These are phyloP conservation scores for Hansenula sp. DNA, from an alignment of 1,139 yeast species.

Conservation along the genomic window DNA sequence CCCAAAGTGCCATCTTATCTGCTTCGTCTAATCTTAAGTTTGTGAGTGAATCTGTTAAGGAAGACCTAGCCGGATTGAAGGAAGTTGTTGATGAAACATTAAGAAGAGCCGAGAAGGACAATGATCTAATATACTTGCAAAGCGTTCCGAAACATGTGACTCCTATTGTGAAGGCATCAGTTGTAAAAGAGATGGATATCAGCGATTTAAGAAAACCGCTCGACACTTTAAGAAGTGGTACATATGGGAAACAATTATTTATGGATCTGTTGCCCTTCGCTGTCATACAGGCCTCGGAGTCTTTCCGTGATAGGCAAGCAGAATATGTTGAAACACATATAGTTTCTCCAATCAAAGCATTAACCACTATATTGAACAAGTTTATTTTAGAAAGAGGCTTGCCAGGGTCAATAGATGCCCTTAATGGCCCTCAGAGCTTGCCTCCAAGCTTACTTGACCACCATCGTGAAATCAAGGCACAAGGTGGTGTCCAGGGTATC, in stretches of 20 bases:
- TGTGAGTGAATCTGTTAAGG: slow-evolving; percentile 39
- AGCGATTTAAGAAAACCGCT: slow-evolving; percentile 31
- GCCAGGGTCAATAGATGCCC: slow-evolving; percentile 62
- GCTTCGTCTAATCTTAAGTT: slow-evolving; percentile 41
- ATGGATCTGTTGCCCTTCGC: slow-evolving; percentile 60
- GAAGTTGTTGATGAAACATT: slow-evolving; percentile 42
- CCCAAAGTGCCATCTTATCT: slow-evolving; percentile 31
- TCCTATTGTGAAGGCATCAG: slow-evolving; percentile 43
- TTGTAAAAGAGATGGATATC: slow-evolving; percentile 50
- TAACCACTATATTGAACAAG: slow-evolving; percentile 44
- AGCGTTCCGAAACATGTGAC: slow-evolving; percentile 54
- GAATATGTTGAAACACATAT: slow-evolving; percentile 50
- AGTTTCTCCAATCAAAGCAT: slow-evolving; percentile 45
- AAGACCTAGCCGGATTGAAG: slow-evolving; percentile 45
- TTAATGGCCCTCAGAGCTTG: slow-evolving; percentile 58
- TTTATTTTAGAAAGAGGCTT: slow-evolving; percentile 43
- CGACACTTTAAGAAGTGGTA: slow-evolving; percentile 17
- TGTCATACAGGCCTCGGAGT: slow-evolving; percentile 63
- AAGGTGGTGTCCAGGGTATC: slow-evolving; percentile 50
- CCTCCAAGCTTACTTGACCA: slow-evolving; percentile 58
- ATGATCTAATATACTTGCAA: slow-evolving; percentile 73
- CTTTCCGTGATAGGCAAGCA: slow-evolving; percentile 65
- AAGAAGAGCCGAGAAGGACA: slow-evolving; percentile 68
- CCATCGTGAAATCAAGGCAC: slow-evolving; percentile 47
- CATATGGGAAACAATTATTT: slow-evolving; percentile 38